Conservation (phyloP, 768 basidiomycete genomes). For the Hemileccinum rubropunctum region DNA sequence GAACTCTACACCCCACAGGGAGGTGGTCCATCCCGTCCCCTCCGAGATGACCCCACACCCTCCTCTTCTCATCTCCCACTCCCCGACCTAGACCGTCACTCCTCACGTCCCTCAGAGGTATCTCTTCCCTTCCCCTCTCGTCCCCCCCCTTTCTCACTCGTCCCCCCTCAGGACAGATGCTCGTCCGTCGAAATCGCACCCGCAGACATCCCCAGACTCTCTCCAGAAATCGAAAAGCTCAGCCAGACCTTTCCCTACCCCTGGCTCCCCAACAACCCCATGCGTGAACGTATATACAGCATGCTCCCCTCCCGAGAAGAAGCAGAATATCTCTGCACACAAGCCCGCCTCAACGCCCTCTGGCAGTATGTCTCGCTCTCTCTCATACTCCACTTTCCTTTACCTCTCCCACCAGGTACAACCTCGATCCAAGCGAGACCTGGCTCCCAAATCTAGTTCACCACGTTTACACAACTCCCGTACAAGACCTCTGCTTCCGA, state of each 20-base stretch:
- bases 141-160: background rate
- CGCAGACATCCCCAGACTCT: conserved; percentile 20
- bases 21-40: conserved; percentile 5
- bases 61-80: conserved; percentile 12
- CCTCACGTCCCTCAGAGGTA: conserved; percentile 28
- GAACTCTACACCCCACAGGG: conserved; percentile 47
- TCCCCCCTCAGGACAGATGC: conserved; percentile 20
- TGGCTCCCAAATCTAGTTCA: conserved; percentile 67
- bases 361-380: conserved; percentile 57
- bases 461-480: conserved; percentile 61
- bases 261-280: conserved; percentile 60
- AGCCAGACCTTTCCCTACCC: conserved; percentile 70
- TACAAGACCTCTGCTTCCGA: conserved; percentile 61
- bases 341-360: conserved; percentile 63
- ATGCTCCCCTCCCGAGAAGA: conserved; percentile 59
- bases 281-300: conserved; percentile 61
- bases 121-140: background rate
- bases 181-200: conserved; percentile 23
- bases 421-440: conserved; percentile 66
- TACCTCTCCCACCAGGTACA: conserved; percentile 44
- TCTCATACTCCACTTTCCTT: background rate
- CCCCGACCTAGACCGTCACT: conserved; percentile 6
- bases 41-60: conserved; percentile 12
- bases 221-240: conserved; percentile 42
- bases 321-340: conserved; percentile 58